Evolutionary conservation across 2,329 filamentous ascomycete genomes (phyloP).

Genomic region (Botryotinia calthae): DNA sequence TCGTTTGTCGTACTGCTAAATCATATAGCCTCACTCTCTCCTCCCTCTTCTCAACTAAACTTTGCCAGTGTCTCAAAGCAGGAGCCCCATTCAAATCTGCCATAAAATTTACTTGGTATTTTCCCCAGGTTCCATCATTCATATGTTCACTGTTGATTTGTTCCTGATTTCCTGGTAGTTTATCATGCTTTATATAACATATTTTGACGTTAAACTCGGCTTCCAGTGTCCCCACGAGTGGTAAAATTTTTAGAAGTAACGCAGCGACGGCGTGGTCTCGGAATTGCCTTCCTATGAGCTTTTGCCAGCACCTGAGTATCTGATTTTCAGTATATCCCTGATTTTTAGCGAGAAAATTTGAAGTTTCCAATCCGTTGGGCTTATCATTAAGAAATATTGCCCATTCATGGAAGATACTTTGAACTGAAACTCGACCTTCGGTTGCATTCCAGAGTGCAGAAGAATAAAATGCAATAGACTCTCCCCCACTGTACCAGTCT

Average conservation of each 20-base stretch:
- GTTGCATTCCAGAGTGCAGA: fast-evolving
- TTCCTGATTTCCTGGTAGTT: neutral
- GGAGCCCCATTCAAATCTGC: fast-evolving
- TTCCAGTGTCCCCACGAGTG: neutral
- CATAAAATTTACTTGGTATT: neutral
- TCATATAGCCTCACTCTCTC: neutral
- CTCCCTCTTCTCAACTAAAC: neutral
- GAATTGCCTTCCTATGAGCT: fast-evolving
- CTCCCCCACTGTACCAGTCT: neutral
- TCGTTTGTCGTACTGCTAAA: neutral
- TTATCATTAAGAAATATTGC: neutral
- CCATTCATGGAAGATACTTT: neutral
- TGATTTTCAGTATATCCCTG: neutral
- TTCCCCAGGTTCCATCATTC: neutral
- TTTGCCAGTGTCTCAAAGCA: fast-evolving
- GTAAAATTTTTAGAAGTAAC: neutral
- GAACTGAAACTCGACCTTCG: neutral
- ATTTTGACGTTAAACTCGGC: neutral
- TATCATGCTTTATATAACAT: neutral
- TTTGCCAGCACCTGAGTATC: no score
- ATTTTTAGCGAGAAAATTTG: fast-evolving
- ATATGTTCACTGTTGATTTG: fast-evolving
- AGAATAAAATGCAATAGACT: fast-evolving
- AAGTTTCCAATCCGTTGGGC: neutral
- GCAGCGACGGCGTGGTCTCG: neutral